phyloP scores from a whole-genome alignment of 257 asterid genomes.

The Plantago elongata region DNA sequence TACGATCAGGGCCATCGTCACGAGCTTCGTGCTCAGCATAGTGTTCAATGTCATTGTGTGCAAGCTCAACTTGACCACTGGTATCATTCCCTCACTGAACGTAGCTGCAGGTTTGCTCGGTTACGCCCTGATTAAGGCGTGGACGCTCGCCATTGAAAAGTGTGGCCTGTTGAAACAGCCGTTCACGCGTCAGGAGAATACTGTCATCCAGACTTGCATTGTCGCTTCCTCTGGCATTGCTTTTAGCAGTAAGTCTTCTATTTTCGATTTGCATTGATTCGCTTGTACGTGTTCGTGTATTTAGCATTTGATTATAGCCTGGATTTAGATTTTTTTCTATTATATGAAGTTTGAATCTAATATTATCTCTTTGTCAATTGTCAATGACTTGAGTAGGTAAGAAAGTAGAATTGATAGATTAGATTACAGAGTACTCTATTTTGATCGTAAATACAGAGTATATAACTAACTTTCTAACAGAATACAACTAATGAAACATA shows the following conservation, averaged over 20 bases:
- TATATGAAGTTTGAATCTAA: too few species aligned
- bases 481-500: too few species aligned
- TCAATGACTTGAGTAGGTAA: too few species aligned
- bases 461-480: too few species aligned
- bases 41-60: slow-evolving; percentile 61
- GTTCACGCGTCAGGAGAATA: slow-evolving; percentile 68
- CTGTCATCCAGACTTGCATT: slow-evolving; percentile 63
- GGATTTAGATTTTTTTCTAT: too few species aligned
- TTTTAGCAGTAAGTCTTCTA: slow-evolving; percentile 44
- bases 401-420: too few species aligned
- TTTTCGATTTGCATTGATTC: not conserved
- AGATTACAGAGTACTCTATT: too few species aligned
- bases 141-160: slow-evolving; percentile 25
- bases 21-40: slow-evolving; percentile 38
- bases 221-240: slow-evolving; percentile 79
- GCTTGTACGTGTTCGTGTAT: too few species aligned
- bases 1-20: slow-evolving; percentile 37
- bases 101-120: slow-evolving; percentile 74
- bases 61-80: slow-evolving; percentile 68
- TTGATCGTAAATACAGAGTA: too few species aligned
- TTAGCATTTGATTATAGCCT: too few species aligned
- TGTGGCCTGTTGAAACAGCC: slow-evolving; percentile 50
- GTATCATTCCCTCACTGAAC: slow-evolving; percentile 60
- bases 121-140: slow-evolving; percentile 40
- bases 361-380: too few species aligned